Conservation (phyloP, 306 rosid species). For the Begonia loranthoides region DNA sequence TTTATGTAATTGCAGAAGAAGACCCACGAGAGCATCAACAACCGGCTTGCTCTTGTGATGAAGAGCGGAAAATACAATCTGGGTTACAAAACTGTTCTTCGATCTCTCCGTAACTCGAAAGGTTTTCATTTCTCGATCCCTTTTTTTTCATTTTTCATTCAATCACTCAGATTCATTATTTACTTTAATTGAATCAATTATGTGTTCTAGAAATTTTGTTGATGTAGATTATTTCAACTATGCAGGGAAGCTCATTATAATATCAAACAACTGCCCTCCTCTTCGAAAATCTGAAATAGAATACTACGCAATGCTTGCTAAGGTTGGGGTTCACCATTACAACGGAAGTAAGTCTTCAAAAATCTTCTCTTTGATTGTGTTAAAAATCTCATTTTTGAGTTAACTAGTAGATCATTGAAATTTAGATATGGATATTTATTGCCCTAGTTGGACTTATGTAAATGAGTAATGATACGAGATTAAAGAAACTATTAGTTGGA, state of each 20-base stretch:
- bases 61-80: conserved; percentile 32
- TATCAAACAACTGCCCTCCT: conserved; percentile 36
- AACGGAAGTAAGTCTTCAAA: conserved; percentile 27
- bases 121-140: conserved; percentile 4
- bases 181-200: not conserved
- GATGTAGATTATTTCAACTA: not conserved
- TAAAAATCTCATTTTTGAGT: no score
- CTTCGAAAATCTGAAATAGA: conserved; percentile 32
- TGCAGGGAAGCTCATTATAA: conserved; percentile 32
- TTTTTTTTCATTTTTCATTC: no score
- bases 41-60: conserved; percentile 31
- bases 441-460: no score
- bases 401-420: no score
- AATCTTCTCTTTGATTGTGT: not conserved
- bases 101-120: conserved; percentile 28
- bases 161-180: not conserved
- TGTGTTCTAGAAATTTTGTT: no score
- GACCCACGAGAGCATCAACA: conserved; percentile 33
- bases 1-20: conserved; percentile 24
- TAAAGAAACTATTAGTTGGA: no score
- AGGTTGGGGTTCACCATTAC: conserved; percentile 38
- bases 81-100: conserved; percentile 33
- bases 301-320: conserved; percentile 42
- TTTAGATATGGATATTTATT: no score
- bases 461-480: no score